These are phyloP conservation scores for Diaporthe helianthi DNA, from an alignment of 2,329 filamentous ascomycete species.

Conservation along the genomic window DNA sequence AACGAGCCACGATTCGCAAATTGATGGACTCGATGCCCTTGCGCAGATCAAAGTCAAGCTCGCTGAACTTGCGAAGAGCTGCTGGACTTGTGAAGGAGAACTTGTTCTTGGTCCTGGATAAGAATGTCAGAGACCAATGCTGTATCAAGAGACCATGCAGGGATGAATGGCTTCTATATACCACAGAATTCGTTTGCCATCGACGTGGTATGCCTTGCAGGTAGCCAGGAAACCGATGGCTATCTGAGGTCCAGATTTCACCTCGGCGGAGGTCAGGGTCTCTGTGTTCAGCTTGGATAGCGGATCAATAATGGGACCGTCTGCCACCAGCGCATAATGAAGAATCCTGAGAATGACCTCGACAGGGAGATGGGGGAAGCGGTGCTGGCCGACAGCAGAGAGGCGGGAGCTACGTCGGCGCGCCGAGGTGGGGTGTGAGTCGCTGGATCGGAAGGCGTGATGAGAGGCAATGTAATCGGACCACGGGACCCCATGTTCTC, in stretches of 20 bases:
- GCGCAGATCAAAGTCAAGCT: constrained; percentile 52
- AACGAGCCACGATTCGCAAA: constrained; percentile 61
- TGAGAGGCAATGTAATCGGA: constrained; percentile 46
- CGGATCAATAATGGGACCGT: constrained; percentile 60
- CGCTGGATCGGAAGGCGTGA: constrained; percentile 44
- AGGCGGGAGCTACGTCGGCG: constrained; percentile 42
- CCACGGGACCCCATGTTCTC: constrained; percentile 61
- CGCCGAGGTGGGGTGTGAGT: constrained; percentile 37
- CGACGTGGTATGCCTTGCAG: constrained; percentile 56
- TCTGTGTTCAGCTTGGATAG: constrained; percentile 53
- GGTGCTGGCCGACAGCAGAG: constrained; percentile 37
- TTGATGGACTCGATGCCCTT: constrained; percentile 54
- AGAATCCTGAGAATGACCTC: constrained; percentile 62
- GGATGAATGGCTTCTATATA: background rate
- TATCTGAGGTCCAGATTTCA: constrained; percentile 53
- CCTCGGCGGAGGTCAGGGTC: constrained; percentile 53
- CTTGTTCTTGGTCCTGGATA: constrained; percentile 49
- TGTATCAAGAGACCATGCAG: background rate
- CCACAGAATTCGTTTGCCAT: constrained; percentile 60
- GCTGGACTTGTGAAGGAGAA: constrained; percentile 63
- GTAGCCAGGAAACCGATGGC: constrained; percentile 61
- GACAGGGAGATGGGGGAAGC: constrained; percentile 54
- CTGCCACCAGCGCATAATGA: constrained; percentile 57
- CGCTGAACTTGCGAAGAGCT: constrained; percentile 56
- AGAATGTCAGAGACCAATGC: background rate